A percentile compares a stretch with the other conserved stretches of the same genome.
phyloP scores from a whole-genome alignment of 202 grass and related monocot genomes.

The Brachypodium distachyon region DNA sequence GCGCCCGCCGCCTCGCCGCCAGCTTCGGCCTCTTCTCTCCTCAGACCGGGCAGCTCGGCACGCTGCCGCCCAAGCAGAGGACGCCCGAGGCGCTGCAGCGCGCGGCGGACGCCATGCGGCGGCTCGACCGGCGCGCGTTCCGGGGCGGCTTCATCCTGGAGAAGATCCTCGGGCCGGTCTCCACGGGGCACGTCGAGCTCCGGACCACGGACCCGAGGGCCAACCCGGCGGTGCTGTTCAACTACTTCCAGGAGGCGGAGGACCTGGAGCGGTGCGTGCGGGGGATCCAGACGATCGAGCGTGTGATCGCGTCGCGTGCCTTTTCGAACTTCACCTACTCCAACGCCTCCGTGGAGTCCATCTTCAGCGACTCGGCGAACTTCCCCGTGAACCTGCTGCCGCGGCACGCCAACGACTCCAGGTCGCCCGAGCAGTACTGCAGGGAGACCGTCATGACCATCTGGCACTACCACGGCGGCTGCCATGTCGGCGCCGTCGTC shows the following conservation, averaged over 20 bases:
- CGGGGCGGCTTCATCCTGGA: constrained; percentile 82
- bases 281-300: constrained; percentile 62
- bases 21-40: constrained; percentile 74
- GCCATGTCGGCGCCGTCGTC: constrained; percentile 58
- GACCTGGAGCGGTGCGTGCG: constrained; percentile 56
- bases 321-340: constrained; percentile 66
- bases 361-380: constrained; percentile 43
- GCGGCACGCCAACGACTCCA: constrained; percentile 47
- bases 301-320: constrained; percentile 44
- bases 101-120: constrained; percentile 53
- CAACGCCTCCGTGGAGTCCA: constrained; percentile 39
- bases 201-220: constrained; percentile 40
- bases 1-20: background rate
- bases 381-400: constrained; percentile 81
- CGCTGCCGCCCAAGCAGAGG: constrained; percentile 64
- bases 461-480: constrained; percentile 83
- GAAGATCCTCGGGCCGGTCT: constrained; percentile 73
- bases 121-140: constrained; percentile 48
- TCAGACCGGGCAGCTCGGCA: constrained; percentile 72
- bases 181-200: constrained; percentile 55
- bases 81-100: constrained; percentile 56
- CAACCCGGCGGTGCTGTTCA: constrained; percentile 72
- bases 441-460: constrained; percentile 77
- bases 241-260: constrained; percentile 75
- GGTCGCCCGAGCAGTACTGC: constrained; percentile 72